A percentile compares a stretch with the other conserved stretches of the same genome.
phyloP scores from a whole-genome alignment of 129 eudicot genomes.

The Tagetes patula region DNA sequence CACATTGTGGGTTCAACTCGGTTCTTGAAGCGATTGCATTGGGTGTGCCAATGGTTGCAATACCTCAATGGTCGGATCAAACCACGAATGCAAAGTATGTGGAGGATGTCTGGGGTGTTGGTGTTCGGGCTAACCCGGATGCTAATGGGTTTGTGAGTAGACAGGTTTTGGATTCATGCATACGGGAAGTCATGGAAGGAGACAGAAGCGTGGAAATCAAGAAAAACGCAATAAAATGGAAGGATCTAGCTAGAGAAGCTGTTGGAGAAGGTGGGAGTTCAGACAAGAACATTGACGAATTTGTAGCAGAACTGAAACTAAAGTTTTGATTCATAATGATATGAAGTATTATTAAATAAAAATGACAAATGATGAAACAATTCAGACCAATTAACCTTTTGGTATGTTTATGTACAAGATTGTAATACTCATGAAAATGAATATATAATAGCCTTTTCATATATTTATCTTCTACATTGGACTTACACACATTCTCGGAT shows the following conservation, averaged over 20 bases:
- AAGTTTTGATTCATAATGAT: background rate
- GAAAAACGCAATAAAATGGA: slow-evolving; percentile 29
- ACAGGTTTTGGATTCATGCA: slow-evolving; percentile 28
- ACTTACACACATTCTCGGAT: too few species aligned
- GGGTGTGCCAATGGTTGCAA: slow-evolving; percentile 38
- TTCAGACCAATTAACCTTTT: too few species aligned
- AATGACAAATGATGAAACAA: too few species aligned
- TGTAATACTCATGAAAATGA: too few species aligned
- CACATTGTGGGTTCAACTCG: slow-evolving; percentile 45
- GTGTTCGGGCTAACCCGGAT: slow-evolving; percentile 33
- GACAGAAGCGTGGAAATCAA: slow-evolving; percentile 26
- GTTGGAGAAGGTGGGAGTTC: slow-evolving; percentile 37
- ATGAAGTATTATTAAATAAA: too few species aligned
- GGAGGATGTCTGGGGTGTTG: slow-evolving; percentile 43
- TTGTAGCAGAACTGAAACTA: slow-evolving; percentile 30
- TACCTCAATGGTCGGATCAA: slow-evolving; percentile 47
- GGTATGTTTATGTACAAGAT: too few species aligned
- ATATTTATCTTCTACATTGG: too few species aligned
- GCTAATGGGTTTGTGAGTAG: slow-evolving; percentile 36
- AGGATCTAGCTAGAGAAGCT: slow-evolving; percentile 32
- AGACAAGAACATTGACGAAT: slow-evolving; percentile 36
- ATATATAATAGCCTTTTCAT: too few species aligned
- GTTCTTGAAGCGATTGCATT: slow-evolving; percentile 36
- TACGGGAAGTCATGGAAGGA: slow-evolving; percentile 44
- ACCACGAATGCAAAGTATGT: slow-evolving; percentile 39